Evolutionary conservation across 148 eudicot genomes (phyloP).

Genomic region (Heliamphora exappendiculata): DNA sequence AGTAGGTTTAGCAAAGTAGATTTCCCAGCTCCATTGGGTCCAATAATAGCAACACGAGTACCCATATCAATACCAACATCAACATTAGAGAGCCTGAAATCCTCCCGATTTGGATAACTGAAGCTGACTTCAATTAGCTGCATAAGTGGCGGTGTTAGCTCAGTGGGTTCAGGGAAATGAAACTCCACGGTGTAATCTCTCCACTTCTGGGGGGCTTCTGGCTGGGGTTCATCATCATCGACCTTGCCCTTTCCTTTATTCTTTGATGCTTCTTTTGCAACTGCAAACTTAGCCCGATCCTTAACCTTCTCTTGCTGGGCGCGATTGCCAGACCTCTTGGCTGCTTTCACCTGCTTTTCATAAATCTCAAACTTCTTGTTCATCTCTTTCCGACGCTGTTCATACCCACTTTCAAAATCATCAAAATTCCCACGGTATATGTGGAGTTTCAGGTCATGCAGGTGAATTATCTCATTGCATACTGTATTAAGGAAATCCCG

Average conservation of each 20-base stretch:
- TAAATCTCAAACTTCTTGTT: conserved; percentile 43
- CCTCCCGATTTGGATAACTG: conserved; percentile 45
- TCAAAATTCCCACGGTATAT: conserved; percentile 54
- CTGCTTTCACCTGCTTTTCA: conserved; percentile 53
- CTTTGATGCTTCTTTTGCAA: conserved; percentile 33
- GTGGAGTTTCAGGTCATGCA: conserved; percentile 56
- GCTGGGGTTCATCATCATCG: conserved; percentile 39
- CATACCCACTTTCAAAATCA: conserved; percentile 54
- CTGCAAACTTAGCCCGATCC: conserved; percentile 44
- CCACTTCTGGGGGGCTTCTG: conserved; percentile 54
- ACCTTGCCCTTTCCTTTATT: conserved; percentile 40
- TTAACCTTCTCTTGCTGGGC: conserved; percentile 47
- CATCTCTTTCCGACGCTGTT: conserved; percentile 46
- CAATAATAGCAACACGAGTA: conserved; percentile 55
- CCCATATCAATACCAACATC: conserved; percentile 32
- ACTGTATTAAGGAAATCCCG: conserved; percentile 56
- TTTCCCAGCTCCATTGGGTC: conserved; percentile 62
- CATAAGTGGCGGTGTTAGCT: conserved; percentile 53
- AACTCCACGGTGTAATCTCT: conserved; percentile 32
- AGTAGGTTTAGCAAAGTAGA: conserved; percentile 24
- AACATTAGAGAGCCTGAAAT: conserved; percentile 41
- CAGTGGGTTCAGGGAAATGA: conserved; percentile 29
- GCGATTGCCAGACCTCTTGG: conserved; percentile 45
- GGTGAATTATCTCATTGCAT: conserved; percentile 54
- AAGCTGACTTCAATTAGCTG: conserved; percentile 52